Percentiles rank a stretch among this genome's conserved stretches.
Conservation (phyloP, 23 red algal genomes). For the Porphyridium purpureum region DNA sequence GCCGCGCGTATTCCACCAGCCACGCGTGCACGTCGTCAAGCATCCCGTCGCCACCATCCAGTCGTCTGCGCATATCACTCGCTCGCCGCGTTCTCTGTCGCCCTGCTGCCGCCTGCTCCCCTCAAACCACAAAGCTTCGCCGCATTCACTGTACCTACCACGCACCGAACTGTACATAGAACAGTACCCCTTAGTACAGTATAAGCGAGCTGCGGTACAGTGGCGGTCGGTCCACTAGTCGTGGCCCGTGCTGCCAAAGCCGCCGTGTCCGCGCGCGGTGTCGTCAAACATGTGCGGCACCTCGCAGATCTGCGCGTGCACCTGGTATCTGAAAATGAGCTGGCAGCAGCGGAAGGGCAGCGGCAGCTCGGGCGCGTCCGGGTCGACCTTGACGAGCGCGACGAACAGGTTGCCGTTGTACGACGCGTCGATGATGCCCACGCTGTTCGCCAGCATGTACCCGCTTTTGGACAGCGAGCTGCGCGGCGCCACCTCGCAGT, state of each 20-base stretch:
- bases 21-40: too few relatives aligned
- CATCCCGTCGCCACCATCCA: too few relatives aligned
- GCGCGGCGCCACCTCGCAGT: background rate
- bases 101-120: too few relatives aligned
- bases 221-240: too few relatives aligned
- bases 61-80: too few relatives aligned
- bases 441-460: slow-evolving; percentile 1
- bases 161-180: too few relatives aligned
- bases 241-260: background rate
- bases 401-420: slow-evolving; percentile 1
- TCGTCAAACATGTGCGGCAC: background rate
- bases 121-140: too few relatives aligned
- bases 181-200: too few relatives aligned
- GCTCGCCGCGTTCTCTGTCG: too few relatives aligned
- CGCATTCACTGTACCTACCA: too few relatives aligned
- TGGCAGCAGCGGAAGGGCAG: background rate
- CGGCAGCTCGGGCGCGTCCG: background rate
- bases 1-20: too few relatives aligned
- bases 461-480: slow-evolving; percentile 1
- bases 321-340: slow-evolving; percentile 1
- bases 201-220: too few relatives aligned
- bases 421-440: slow-evolving; percentile 1
- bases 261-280: background rate
- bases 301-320: background rate
- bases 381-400: background rate